Evolutionary conservation across 2,329 filamentous ascomycete species (phyloP), one percentile per base, ranked within the genome.

Genomic region (Pseudocercospora fuligena): DNA sequence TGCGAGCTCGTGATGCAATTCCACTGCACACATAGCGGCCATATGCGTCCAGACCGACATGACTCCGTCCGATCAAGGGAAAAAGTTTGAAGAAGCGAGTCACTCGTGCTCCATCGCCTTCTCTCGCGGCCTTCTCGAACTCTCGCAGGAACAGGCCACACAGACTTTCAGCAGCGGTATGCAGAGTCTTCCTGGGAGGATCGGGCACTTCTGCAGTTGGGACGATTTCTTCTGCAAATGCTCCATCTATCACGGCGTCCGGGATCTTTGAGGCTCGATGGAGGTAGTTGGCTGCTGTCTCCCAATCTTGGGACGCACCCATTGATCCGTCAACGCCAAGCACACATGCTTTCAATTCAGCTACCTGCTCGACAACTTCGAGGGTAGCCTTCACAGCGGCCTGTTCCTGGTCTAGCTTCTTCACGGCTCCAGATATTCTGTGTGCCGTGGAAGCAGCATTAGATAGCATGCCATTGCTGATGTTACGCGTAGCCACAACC

Each of bases 1-100:
- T 85, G 60, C 95, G 88, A 21, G 95, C 95, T 61, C 91, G 88
- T 16, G 90, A 88, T 6, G 94, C 93, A 43, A 99, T 94, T 16
- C 95, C 95, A 78, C 96, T 92, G 76, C 95, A 99, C 31, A 99
- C 94, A 78, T 98, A 99, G 72, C 90, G 88, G 1, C 95, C 95
- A 78, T 99, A 99, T 2, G 97, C 92, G 79, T 99, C 94, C 64
- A 99, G 80, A 0, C 95, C 95, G 7, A 94, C 92, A 63, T 97
- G 92, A 2, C 92, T 90, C 68, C 94, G 87, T 14, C 92, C 94
- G 76, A 99, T 97, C 40, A 99, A 83, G 16, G 95, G 95, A 74
- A 99, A 99, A 43, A 99, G 84, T 82, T 99, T 99, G 83, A 99
- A 99, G 83, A 99, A 99, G 49, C 95, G 86, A 1, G 95, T 97